These are phyloP conservation scores for Leptographium lundbergii DNA, from an alignment of 2,329 filamentous ascomycete species.

Conservation along the genomic window DNA sequence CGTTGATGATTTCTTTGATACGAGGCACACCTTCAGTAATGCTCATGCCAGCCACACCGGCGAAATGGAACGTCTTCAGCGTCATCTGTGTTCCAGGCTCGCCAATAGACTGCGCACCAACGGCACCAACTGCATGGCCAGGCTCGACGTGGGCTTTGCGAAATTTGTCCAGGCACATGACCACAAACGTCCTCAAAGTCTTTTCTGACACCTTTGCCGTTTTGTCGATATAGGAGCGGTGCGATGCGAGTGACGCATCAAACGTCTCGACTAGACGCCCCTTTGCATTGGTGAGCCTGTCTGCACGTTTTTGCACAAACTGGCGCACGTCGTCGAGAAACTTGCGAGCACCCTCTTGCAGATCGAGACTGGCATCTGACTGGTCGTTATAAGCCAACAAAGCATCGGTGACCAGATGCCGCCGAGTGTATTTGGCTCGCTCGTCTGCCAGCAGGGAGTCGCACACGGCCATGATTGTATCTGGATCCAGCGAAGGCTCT, in stretches of 20 bases:
- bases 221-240: constrained; percentile 44
- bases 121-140: constrained; percentile 88
- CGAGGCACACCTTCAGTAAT: constrained; percentile 98
- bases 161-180: constrained; percentile 78
- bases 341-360: constrained; percentile 68
- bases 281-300: constrained; percentile 39
- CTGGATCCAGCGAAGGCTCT: constrained; percentile 59
- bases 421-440: constrained; percentile 48
- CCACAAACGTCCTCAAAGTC: constrained; percentile 65
- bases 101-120: constrained; percentile 94
- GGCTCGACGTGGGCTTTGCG: constrained; percentile 84
- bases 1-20: constrained; percentile 99
- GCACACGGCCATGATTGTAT: constrained; percentile 59
- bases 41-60: constrained; percentile 98
- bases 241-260: constrained; percentile 15
- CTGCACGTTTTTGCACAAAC: constrained; percentile 52
- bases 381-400: constrained; percentile 57
- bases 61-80: constrained; percentile 98
- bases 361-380: constrained; percentile 57
- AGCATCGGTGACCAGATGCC: constrained; percentile 48
- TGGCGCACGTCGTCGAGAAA: constrained; percentile 70
- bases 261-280: constrained; percentile 30
- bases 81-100: constrained; percentile 99
- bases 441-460: constrained; percentile 55
- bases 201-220: constrained; percentile 71